These are phyloP conservation scores for Scheffersomyces illinoinensis DNA, from an alignment of 1,139 yeast genomes.

Conservation along the genomic window DNA sequence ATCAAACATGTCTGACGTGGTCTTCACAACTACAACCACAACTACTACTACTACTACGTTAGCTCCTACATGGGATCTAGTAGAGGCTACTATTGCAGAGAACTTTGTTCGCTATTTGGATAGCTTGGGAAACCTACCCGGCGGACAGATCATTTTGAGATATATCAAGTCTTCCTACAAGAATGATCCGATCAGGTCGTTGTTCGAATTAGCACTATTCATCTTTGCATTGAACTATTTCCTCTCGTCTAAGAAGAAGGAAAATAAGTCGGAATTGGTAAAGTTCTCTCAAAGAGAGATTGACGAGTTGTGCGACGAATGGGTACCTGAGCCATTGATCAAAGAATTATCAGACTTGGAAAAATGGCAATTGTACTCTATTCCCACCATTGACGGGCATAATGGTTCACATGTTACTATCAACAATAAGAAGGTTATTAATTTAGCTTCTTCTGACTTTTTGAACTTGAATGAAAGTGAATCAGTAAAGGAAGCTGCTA, in stretches of 20 bases:
- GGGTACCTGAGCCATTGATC: constrained; percentile 88
- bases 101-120: constrained; percentile 39
- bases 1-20: constrained; percentile 1
- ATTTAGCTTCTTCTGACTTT: constrained; percentile 66
- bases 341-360: constrained; percentile 53
- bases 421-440: constrained; percentile 44
- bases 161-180: constrained; percentile 89
- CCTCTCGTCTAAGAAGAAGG: constrained; percentile 77
- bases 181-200: constrained; percentile 89
- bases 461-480: constrained; percentile 55
- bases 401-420: constrained; percentile 51
- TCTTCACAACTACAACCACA: constrained; percentile 4
- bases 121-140: constrained; percentile 59
- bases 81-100: constrained; percentile 35
- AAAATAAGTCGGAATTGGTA: constrained; percentile 72
- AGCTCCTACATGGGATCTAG: constrained; percentile 43
- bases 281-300: constrained; percentile 66
- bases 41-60: constrained; percentile 8
- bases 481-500: constrained; percentile 55
- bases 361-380: constrained; percentile 58
- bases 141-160: constrained; percentile 72
- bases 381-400: constrained; percentile 64
- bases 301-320: constrained; percentile 82
- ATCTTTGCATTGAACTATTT: constrained; percentile 88
- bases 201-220: constrained; percentile 75